phyloP scores from a whole-genome alignment of 192 early-diverging fungal genomes.

The Coemansia pectinata region DNA sequence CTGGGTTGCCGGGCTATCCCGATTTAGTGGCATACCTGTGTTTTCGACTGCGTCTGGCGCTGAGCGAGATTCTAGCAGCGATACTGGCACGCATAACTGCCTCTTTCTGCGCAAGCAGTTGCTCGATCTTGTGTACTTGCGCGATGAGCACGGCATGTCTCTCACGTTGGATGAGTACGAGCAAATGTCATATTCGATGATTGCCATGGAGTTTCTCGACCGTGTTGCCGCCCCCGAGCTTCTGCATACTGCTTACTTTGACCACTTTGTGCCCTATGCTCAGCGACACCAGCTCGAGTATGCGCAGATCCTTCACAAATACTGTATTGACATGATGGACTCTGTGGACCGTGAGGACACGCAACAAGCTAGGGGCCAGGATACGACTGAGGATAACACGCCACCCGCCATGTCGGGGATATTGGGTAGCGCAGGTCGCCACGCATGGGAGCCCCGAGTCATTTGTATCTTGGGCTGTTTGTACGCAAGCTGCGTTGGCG shows the following conservation, averaged over 20 bases:
- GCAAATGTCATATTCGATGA: constrained; percentile 41
- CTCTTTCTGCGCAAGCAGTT: constrained; percentile 53
- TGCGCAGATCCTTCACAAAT: constrained; percentile 57
- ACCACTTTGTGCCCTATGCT: constrained; percentile 62
- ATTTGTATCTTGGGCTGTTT: constrained; percentile 56
- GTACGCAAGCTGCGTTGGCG: constrained; percentile 10
- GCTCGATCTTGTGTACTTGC: constrained; percentile 59
- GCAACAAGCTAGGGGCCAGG: background rate
- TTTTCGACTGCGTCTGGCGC: background rate
- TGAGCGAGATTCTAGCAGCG: background rate
- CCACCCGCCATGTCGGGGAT: background rate
- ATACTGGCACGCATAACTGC: constrained; percentile 15
- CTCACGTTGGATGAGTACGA: constrained; percentile 59
- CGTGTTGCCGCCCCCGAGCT: constrained; percentile 63
- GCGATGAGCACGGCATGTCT: constrained; percentile 51
- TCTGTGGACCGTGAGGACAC: constrained; percentile 10
- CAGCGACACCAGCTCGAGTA: constrained; percentile 54
- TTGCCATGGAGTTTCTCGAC: constrained; percentile 63
- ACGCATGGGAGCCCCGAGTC: constrained; percentile 62
- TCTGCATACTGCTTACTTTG: constrained; percentile 53
- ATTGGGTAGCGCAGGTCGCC: constrained; percentile 1
- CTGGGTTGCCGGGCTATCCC: constrained; percentile 18
- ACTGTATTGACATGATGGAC: constrained; percentile 63
- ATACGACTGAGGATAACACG: background rate
- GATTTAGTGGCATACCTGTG: background rate